Base-by-base conservation (phyloP, 2,329 filamentous ascomycete species). In the Fusarium phyllophilum region DNA sequence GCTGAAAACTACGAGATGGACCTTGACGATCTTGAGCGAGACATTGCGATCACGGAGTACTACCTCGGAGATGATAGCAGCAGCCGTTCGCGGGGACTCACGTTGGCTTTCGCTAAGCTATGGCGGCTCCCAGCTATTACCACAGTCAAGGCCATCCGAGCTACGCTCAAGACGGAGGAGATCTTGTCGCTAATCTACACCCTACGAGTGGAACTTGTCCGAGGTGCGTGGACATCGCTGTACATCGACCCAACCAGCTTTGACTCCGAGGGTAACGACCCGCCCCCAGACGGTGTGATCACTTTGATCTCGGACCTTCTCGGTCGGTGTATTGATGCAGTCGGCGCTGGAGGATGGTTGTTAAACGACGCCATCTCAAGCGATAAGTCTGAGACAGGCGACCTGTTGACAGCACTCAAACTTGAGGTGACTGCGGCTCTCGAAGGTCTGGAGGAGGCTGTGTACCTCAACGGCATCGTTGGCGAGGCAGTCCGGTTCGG, bases 321-420 rank as follows among this genome's bases (percentile, higher is more conserved):
- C 36, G 90, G 90, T 72, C 90, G 91, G 77, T 93, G 93, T 69
- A 86, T 96, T 48, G 93, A 96, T 81, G 91, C 93, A 1, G 88
- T 96, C 22, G 93, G 93, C 5, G 87, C 91, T 15, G 90, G 90
- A 61, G 93, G 93, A 26, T 95, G 93, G 93, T 86, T 95, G 62
- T 84, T 90, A 38, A 90, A 91, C 72, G 89, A 89, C 73, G 84
- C 86, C 51, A 82, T 89, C 78, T 80, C 87, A 49, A 85, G 86
- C 34, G 85, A 88, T 67, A 84, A 86, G 41, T 82, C 86, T 17
- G 88, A 90, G 48, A 86, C 88, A 3, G 88, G 90, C 45, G 90
- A 93, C 73, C 89, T 94, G 64, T 85, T 95, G 63, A 84, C 87
- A 26, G 86, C 88, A 46, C 85, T 96, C 55, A 90, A 90, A 75